Base-by-base conservation (phyloP, 352 stramenopile species). In the Phytopythium boreale region DNA sequence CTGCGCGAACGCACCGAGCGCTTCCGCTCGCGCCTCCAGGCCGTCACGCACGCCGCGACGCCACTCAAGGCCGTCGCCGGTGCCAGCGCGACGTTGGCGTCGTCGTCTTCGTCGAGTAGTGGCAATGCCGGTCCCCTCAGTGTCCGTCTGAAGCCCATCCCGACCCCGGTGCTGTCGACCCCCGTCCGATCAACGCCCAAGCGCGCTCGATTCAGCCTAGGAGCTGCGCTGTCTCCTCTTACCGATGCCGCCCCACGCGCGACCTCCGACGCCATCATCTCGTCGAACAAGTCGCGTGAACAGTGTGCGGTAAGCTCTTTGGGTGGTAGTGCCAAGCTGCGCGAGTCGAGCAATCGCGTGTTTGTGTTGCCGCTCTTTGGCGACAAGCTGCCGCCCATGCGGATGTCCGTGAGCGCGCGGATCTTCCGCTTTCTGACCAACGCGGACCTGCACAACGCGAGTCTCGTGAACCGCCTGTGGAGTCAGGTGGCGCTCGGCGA, bases 381-480 rank as follows among this genome's bases (percentile, higher is more conserved):
- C 29, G 34, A 67, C 11, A 63, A 69, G 5, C 51, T 89, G 29
- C 79, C 82, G 63, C 87, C 87, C 0, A 63, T 96, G 59, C 80
- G 90, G 49, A 82, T 63, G 55, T 70, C 71, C 14, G 77, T 92
- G 47, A 88, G 78, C 34, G 74, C 82, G 0, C 51, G 66, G 24
- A 92, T 96, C 60, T 88, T 91, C 64, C 66, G 77, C 34, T 93
- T 80, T 56, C 79, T 96, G 52, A 84, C 79, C 7, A 91, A 90
- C 50, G 74, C 77, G 0, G 87, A 94, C 31, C 51, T 96, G 47
- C 90, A 96, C 69, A 94, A 94, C 62, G 84, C 84, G 11, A 93
- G 84, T 43, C 75, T 96, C n/a, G 85, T 96, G 63, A 93, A 74
- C 64, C 84, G 77, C 29, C 66, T 96, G 22, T 96, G 87, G 87